Evolutionary conservation across 345 rosid genomes (phyloP).

Genomic region (Melaleuca alternifolia): DNA sequence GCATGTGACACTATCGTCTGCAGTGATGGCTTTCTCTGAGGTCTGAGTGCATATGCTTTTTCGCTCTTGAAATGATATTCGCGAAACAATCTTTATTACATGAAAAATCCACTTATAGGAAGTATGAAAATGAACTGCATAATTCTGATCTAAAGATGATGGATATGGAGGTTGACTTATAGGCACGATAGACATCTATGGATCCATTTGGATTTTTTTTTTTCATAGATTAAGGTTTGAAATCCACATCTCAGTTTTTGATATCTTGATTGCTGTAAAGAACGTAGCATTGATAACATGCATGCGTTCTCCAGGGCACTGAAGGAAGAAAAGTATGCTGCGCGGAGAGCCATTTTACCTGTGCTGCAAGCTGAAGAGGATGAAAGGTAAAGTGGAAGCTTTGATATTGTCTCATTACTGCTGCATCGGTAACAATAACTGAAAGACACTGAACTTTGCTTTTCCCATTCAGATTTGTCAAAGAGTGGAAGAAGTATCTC

Average conservation of each 20-base stretch:
- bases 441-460: not conserved
- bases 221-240: not conserved
- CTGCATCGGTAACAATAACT: not conserved
- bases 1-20: not conserved
- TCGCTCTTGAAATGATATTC: not conserved
- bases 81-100: not conserved
- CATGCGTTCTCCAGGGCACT: conserved; percentile 51
- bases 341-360: conserved; percentile 82
- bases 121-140: not conserved
- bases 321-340: conserved; percentile 92
- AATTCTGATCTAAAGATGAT: not conserved
- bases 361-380: conserved; percentile 99
- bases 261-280: not conserved
- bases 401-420: not conserved
- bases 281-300: not conserved
- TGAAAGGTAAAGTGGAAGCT: conserved; percentile 47
- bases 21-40: not conserved
- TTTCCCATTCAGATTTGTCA: conserved; percentile 49
- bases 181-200: not conserved
- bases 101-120: not conserved
- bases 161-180: not conserved
- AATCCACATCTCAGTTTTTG: not conserved
- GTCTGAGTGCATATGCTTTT: not conserved
- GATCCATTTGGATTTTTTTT: not conserved
- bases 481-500: conserved; percentile 93